Evolutionary conservation across 2,329 filamentous ascomycete species (phyloP).

Genomic region (Beauveria pseudobassiana): DNA sequence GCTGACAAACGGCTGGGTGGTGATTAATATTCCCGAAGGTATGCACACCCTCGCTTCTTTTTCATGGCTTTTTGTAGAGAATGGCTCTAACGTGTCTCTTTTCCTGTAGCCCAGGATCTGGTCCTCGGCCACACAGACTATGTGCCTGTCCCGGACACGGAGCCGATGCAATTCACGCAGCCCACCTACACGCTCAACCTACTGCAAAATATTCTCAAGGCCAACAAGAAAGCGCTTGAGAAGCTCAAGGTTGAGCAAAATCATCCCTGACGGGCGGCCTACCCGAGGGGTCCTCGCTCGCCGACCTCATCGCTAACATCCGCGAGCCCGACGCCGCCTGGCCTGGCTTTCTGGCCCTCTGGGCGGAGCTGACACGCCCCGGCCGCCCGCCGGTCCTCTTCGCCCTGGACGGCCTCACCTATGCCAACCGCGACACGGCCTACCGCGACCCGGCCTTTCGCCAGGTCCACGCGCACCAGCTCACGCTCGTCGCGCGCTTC

Average conservation of each 20-base stretch:
- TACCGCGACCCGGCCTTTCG: slow-evolving; percentile 68
- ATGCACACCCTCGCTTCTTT: slow-evolving; percentile 20
- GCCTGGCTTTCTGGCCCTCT: slow-evolving; percentile 73
- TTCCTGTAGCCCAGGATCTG: slow-evolving; percentile 62
- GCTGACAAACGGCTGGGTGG: slow-evolving; percentile 77
- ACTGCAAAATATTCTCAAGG: slow-evolving; percentile 62
- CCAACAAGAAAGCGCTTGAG: slow-evolving; percentile 61
- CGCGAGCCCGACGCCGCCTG: slow-evolving; percentile 72
- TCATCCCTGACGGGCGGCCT: slow-evolving; percentile 37
- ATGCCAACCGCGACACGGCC: slow-evolving; percentile 70
- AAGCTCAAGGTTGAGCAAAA: slow-evolving; percentile 36
- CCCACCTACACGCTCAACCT: slow-evolving; percentile 69
- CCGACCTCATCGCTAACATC: slow-evolving; percentile 61
- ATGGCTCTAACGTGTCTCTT: not conserved
- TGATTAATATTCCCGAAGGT: slow-evolving; percentile 88
- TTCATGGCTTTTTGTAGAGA: not conserved
- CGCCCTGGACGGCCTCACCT: slow-evolving; percentile 68
- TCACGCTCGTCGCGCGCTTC: slow-evolving; percentile 70
- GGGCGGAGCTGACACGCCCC: slow-evolving; percentile 62
- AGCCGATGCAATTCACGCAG: slow-evolving; percentile 63
- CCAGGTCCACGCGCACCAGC: slow-evolving; percentile 77
- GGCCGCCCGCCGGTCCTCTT: slow-evolving; percentile 58
- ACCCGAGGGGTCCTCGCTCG: slow-evolving; percentile 54
- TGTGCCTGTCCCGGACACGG: slow-evolving; percentile 53
- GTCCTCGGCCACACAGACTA: slow-evolving; percentile 78